Evolutionary conservation across 257 asterid species (phyloP).

Genomic region (Linaria vulgaris): DNA sequence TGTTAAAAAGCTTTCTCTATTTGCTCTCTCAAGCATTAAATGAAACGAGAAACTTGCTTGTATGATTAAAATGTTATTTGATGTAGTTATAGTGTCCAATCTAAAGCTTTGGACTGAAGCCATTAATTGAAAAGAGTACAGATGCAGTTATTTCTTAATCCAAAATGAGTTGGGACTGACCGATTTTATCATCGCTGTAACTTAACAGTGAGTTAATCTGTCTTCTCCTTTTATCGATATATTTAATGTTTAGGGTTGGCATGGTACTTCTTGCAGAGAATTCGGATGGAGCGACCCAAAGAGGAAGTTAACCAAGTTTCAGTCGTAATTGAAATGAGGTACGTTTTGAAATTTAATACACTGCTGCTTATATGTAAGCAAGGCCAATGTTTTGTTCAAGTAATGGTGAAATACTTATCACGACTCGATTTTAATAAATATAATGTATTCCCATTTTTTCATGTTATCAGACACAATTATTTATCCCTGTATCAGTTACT

Average conservation of each 20-base stretch:
- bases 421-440: background rate
- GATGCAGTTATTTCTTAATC: background rate
- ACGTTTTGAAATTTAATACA: conserved; percentile 8
- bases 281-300: conserved; percentile 43
- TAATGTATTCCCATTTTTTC: background rate
- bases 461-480: conserved; percentile 2
- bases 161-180: background rate
- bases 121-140: conserved; percentile 3
- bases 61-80: too few species aligned
- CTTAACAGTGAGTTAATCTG: conserved; percentile 7
- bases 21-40: background rate
- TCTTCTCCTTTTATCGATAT: conserved; percentile 19
- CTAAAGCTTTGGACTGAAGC: background rate
- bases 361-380: conserved; percentile 1
- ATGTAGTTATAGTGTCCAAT: conserved; percentile 12
- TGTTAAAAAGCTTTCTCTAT: conserved; percentile 4
- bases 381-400: background rate
- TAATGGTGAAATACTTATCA: background rate
- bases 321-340: conserved; percentile 77
- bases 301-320: conserved; percentile 42
- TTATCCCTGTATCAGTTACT: background rate
- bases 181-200: background rate
- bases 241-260: conserved; percentile 21
- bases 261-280: conserved; percentile 43
- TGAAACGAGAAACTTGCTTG: too few species aligned